A percentile compares a stretch with the other conserved stretches of the same genome.
phyloP scores from a whole-genome alignment of 352 stramenopile species.

The Phytophthora hybrid region DNA sequence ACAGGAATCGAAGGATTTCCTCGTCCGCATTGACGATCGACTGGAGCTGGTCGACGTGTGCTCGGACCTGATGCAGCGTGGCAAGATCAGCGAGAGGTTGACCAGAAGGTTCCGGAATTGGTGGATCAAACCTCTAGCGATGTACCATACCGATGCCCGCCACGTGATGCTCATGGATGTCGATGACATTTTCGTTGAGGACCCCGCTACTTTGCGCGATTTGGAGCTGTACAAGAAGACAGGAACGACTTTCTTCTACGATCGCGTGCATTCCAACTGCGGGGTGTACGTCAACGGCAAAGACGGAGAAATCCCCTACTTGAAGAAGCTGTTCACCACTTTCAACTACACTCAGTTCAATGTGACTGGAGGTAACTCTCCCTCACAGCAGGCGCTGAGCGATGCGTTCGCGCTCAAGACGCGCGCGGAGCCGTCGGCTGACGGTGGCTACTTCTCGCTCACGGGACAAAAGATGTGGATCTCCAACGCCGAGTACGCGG shows the following conservation, averaged over 20 bases:
- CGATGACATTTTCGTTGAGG: background rate
- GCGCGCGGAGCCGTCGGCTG: slow-evolving; percentile 81
- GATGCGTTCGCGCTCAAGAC: slow-evolving; percentile 98
- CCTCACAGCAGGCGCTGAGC: slow-evolving; percentile 60
- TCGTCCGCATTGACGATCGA: background rate
- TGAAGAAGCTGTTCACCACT: background rate
- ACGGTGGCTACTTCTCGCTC: slow-evolving; percentile 95
- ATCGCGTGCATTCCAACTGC: background rate
- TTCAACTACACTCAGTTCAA: slow-evolving; percentile 47
- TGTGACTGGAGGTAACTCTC: slow-evolving; percentile 14
- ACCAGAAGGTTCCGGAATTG: background rate
- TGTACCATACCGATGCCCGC: slow-evolving; percentile 3
- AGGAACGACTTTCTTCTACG: slow-evolving; percentile 3
- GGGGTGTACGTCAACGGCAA: background rate
- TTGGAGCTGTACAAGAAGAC: background rate
- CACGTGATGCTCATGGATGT: slow-evolving; percentile 8
- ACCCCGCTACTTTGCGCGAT: background rate
- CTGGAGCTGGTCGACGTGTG: slow-evolving; percentile 1
- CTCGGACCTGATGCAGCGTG: background rate
- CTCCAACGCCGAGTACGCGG: slow-evolving; percentile 95
- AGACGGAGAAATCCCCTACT: background rate
- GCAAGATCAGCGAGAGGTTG: background rate
- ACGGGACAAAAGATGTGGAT: slow-evolving; percentile 99
- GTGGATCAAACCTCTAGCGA: background rate
- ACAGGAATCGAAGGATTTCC: background rate